Conservation (phyloP, 2,329 filamentous ascomycete genomes). For the Diaporthe australafricana region DNA sequence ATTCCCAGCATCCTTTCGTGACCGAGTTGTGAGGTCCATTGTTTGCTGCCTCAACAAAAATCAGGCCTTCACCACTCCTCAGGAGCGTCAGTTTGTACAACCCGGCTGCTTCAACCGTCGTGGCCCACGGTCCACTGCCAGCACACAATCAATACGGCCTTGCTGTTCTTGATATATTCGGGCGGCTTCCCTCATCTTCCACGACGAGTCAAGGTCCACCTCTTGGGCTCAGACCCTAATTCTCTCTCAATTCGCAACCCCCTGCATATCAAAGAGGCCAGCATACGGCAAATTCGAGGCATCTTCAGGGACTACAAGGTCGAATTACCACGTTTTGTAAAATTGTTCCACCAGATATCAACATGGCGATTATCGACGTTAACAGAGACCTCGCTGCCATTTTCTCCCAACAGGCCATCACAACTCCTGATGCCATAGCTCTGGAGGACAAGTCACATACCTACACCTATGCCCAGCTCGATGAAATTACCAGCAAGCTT, state of each 20-base stretch:
- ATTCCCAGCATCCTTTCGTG: background rate
- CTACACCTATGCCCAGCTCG: slow-evolving; percentile 80
- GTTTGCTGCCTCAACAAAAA: slow-evolving; percentile 5
- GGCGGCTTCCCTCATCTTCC: slow-evolving; percentile 12
- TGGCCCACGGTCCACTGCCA: background rate
- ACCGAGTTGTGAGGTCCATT: background rate
- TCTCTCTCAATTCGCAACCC: background rate
- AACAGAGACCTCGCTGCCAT: slow-evolving; percentile 79
- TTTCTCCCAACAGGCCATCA: slow-evolving; percentile 75
- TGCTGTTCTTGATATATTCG: slow-evolving; percentile 6
- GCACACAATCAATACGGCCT: background rate
- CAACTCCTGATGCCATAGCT: slow-evolving; percentile 76
- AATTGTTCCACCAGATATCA: background rate
- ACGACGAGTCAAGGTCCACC: slow-evolving; percentile 22
- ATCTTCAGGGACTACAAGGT: background rate
- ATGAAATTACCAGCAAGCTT: slow-evolving; percentile 74
- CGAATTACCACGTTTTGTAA: background rate
- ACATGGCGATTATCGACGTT: slow-evolving; percentile 76
- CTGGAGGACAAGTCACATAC: slow-evolving; percentile 76
- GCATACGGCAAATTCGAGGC: background rate
- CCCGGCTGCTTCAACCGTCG: background rate
- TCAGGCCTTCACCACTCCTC: background rate
- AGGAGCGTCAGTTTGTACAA: background rate
- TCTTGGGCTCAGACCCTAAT: background rate
- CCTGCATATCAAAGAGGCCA: background rate